phyloP scores from a whole-genome alignment of 2,329 filamentous ascomycete genomes.

The Madurella fahalii region DNA sequence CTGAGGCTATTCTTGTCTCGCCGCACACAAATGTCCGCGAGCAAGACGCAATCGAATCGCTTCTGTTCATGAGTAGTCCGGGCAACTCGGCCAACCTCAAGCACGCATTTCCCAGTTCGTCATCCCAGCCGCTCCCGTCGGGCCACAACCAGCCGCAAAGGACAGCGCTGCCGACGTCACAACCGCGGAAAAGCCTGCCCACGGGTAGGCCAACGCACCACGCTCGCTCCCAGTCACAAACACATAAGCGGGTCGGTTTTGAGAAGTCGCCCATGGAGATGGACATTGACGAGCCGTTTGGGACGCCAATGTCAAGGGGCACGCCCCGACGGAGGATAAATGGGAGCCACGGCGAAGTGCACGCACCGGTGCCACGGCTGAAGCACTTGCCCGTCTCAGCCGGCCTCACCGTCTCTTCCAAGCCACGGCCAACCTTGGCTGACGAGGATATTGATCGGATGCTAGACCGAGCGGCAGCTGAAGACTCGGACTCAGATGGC shows the following conservation, averaged over 20 bases:
- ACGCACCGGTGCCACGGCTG: slow-evolving; percentile 30
- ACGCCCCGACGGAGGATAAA: slow-evolving; percentile 44
- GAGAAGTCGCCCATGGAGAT: slow-evolving; percentile 47
- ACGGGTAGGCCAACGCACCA: slow-evolving; percentile 39
- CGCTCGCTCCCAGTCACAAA: slow-evolving; percentile 28
- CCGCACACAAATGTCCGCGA: slow-evolving; percentile 68
- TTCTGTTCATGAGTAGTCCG: slow-evolving; percentile 78
- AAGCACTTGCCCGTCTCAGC: slow-evolving; percentile 46
- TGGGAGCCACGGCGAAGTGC: slow-evolving; percentile 31
- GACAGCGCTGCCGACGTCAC: slow-evolving; percentile 45
- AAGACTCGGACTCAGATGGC: slow-evolving; percentile 54
- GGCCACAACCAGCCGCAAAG: slow-evolving; percentile 28
- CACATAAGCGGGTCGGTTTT: slow-evolving; percentile 45
- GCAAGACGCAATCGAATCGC: slow-evolving; percentile 74
- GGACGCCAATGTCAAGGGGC: slow-evolving; percentile 34
- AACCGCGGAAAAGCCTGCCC: slow-evolving; percentile 50
- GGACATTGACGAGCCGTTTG: slow-evolving; percentile 41
- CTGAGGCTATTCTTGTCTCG: slow-evolving; percentile 59
- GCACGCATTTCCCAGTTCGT: slow-evolving; percentile 46
- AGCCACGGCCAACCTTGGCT: slow-evolving; percentile 41
- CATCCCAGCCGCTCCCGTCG: slow-evolving; percentile 34
- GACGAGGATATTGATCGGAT: slow-evolving; percentile 58
- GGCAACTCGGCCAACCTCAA: slow-evolving; percentile 64
- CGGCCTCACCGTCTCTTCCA: slow-evolving; percentile 40
- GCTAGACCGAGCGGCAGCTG: slow-evolving; percentile 50